These are phyloP conservation scores for Aspergillus piperis DNA, from an alignment of 2,329 filamentous ascomycete species.

Conservation along the genomic window DNA sequence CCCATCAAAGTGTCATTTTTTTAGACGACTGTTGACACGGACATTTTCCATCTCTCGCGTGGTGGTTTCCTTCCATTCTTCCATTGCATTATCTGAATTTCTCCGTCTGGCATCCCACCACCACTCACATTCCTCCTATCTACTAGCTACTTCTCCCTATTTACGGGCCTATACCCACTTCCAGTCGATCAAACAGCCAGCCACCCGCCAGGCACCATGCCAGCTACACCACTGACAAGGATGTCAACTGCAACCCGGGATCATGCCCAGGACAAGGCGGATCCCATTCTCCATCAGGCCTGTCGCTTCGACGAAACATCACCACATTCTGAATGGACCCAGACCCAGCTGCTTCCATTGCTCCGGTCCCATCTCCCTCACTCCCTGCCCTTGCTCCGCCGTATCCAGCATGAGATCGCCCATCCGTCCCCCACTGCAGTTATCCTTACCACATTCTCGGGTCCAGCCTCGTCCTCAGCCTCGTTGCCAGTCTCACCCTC, in stretches of 20 bases:
- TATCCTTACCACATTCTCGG: conserved; percentile 37
- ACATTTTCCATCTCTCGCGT: not conserved
- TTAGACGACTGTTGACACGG: not conserved
- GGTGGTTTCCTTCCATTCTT: not conserved
- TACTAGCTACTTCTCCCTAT: not conserved
- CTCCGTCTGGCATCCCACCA: no score
- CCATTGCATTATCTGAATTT: no score
- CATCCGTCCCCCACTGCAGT: conserved; percentile 36
- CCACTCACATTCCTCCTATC: no score
- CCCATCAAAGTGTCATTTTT: not conserved
- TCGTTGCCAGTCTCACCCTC: not conserved
- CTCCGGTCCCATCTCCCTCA: conserved; percentile 41
- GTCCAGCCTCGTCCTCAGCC: conserved; percentile 1
- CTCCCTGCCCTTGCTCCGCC: conserved; percentile 39
- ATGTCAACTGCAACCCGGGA: not conserved
- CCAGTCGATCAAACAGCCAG: not conserved
- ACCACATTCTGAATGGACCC: not conserved
- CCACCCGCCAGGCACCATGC: not conserved
- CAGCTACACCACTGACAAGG: no score
- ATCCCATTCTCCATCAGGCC: not conserved
- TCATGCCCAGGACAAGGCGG: not conserved
- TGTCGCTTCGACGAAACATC: not conserved
- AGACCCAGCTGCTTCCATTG: conserved; percentile 23
- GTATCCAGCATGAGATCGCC: conserved; percentile 41
- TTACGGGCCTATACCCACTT: not conserved